These are phyloP conservation scores for Capronia americana DNA, from an alignment of 2,329 filamentous ascomycete genomes.

Conservation along the genomic window DNA sequence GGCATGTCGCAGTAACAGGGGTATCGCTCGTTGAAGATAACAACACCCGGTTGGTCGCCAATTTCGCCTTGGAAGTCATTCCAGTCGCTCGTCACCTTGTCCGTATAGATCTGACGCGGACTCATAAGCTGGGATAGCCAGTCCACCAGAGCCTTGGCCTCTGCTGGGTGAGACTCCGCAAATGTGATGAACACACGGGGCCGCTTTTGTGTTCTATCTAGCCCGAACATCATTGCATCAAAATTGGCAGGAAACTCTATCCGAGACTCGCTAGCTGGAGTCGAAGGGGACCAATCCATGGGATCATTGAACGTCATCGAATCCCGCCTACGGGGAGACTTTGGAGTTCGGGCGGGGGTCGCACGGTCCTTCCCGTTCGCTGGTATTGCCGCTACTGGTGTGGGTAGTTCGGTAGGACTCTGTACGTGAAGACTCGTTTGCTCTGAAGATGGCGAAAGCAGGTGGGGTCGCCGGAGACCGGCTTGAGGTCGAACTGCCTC, in stretches of 20 bases:
- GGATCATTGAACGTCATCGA: neutral
- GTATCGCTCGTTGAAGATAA: conserved; percentile 26
- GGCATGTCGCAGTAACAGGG: conserved; percentile 24
- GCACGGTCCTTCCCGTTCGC: neutral
- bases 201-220: conserved; percentile 9
- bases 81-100: conserved; percentile 28
- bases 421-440: neutral
- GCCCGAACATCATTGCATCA: conserved; percentile 4
- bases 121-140: conserved; percentile 21
- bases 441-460: neutral
- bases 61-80: conserved; percentile 19
- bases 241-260: conserved; percentile 12
- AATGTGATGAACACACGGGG: conserved; percentile 32
- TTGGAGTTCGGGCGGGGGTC: neutral
- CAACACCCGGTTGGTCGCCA: conserved; percentile 8
- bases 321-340: neutral
- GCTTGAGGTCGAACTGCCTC: neutral
- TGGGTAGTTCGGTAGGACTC: neutral
- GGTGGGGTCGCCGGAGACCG: neutral
- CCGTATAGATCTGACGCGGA: conserved; percentile 23
- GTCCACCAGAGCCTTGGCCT: conserved; percentile 25
- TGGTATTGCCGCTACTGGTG: neutral
- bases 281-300: neutral
- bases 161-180: conserved; percentile 22
- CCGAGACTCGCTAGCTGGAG: neutral